Percentiles rank a stretch among this genome's conserved stretches.
Evolutionary conservation across 2,329 filamentous ascomycete species (phyloP).

Genomic region (Chaetomiaceae sp.): DNA sequence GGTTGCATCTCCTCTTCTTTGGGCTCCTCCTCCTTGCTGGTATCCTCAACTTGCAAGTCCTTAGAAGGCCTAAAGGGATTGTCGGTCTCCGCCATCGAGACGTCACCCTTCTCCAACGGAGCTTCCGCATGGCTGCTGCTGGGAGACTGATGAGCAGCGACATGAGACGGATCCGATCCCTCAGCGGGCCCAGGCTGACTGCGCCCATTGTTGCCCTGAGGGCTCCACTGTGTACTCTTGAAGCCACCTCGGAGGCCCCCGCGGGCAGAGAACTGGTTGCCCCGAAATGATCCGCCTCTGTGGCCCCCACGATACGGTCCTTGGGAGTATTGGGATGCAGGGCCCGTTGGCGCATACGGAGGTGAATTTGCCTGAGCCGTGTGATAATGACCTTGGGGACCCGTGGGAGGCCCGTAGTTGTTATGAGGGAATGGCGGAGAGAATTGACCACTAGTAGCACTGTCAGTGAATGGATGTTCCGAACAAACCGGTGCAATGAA

Average conservation of each 20-base stretch:
- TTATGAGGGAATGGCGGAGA: slow-evolving; percentile 56
- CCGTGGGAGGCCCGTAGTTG: slow-evolving; percentile 49
- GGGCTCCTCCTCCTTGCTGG: slow-evolving; percentile 42
- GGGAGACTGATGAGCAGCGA: slow-evolving; percentile 30
- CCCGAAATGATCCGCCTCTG: slow-evolving; percentile 53
- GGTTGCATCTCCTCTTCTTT: slow-evolving; percentile 51
- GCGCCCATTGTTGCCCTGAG: slow-evolving; percentile 38
- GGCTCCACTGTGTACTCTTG: slow-evolving; percentile 68
- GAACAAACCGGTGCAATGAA: background rate
- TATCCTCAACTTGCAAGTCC: slow-evolving; percentile 62
- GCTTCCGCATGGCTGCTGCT: slow-evolving; percentile 26
- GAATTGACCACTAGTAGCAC: slow-evolving; percentile 55
- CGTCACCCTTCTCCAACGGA: slow-evolving; percentile 31
- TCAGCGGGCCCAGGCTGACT: slow-evolving; percentile 28
- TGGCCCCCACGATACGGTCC: slow-evolving; percentile 43
- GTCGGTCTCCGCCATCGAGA: slow-evolving; percentile 48
- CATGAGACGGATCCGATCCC: slow-evolving; percentile 31
- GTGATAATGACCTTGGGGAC: slow-evolving; percentile 51
- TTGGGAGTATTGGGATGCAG: slow-evolving; percentile 49
- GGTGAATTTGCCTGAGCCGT: slow-evolving; percentile 43
- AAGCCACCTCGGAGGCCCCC: slow-evolving; percentile 56
- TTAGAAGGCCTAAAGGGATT: slow-evolving; percentile 61
- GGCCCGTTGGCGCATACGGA: slow-evolving; percentile 54
- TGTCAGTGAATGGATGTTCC: slow-evolving; percentile 26
- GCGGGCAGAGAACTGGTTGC: slow-evolving; percentile 52